A percentile compares a stretch with the other conserved stretches of the same genome.
phyloP scores from a whole-genome alignment of 768 basidiomycete species.

The Lactarius tabidus region DNA sequence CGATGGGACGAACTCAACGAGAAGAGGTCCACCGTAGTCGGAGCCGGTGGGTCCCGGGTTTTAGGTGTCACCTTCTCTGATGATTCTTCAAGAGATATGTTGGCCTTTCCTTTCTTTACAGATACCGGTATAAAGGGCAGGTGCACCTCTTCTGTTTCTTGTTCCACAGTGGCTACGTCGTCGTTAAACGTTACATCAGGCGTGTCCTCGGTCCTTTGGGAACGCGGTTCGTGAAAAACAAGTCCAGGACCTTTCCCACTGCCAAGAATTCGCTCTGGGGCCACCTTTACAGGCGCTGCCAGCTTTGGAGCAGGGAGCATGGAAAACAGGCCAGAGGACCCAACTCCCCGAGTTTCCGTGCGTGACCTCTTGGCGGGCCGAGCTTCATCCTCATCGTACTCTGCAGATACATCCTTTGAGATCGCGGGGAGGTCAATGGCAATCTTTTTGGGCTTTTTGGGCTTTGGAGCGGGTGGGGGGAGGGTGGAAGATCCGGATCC shows the following conservation, averaged over 20 bases:
- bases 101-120: slow-evolving; percentile 54
- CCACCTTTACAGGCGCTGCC: slow-evolving; percentile 39
- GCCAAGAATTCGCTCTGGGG: slow-evolving; percentile 57
- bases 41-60: slow-evolving; percentile 18
- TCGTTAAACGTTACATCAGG: not conserved
- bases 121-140: slow-evolving; percentile 56
- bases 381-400: slow-evolving; percentile 36
- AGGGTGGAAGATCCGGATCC: slow-evolving; percentile 28
- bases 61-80: slow-evolving; percentile 19
- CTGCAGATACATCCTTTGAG: slow-evolving; percentile 36
- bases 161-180: not conserved
- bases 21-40: slow-evolving; percentile 59
- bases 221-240: slow-evolving; percentile 45
- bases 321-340: slow-evolving; percentile 58
- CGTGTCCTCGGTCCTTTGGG: not conserved
- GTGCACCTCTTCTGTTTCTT: slow-evolving; percentile 8
- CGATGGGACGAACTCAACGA: slow-evolving; percentile 47
- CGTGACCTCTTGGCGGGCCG: slow-evolving; percentile 60
- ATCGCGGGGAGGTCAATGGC: slow-evolving; percentile 54
- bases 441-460: slow-evolving; percentile 56
- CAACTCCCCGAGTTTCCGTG: slow-evolving; percentile 47
- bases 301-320: slow-evolving; percentile 78
- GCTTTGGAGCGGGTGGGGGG: slow-evolving; percentile 39
- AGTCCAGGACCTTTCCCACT: slow-evolving; percentile 57
- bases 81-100: slow-evolving; percentile 37